Percentiles rank a stretch among this genome's conserved stretches.
These are phyloP conservation scores for Xylogone sp. DNA, from an alignment of 2,329 filamentous ascomycete species.

Conservation along the genomic window DNA sequence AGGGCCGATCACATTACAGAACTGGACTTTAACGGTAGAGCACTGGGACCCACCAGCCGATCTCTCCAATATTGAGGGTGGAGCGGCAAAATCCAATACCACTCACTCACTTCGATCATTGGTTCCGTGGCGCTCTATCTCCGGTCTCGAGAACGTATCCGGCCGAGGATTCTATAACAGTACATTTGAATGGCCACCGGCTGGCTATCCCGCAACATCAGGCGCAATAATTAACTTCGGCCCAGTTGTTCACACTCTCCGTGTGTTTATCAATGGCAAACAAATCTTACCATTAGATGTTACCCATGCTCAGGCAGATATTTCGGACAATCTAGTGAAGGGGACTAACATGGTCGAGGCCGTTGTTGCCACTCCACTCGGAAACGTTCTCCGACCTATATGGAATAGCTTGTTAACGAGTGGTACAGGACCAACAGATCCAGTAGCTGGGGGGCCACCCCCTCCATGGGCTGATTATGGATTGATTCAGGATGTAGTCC, in stretches of 20 bases:
- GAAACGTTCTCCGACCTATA: slow-evolving; percentile 2
- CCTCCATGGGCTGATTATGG: background rate
- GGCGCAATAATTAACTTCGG: slow-evolving; percentile 8
- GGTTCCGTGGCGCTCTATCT: slow-evolving; percentile 31
- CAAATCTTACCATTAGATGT: slow-evolving; percentile 3
- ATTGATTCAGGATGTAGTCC: background rate
- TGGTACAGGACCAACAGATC: background rate
- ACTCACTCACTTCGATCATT: slow-evolving; percentile 27
- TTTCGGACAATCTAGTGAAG: slow-evolving; percentile 3
- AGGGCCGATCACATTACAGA: slow-evolving; percentile 20
- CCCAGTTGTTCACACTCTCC: slow-evolving; percentile 2
- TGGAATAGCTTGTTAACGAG: slow-evolving; percentile 1
- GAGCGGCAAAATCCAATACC: slow-evolving; percentile 24
- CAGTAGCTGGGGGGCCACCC: background rate
- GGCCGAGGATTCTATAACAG: slow-evolving; percentile 32
- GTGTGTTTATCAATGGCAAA: slow-evolving; percentile 7
- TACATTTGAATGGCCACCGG: slow-evolving; percentile 22
- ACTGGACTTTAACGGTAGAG: slow-evolving; percentile 34
- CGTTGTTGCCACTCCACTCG: slow-evolving; percentile 3
- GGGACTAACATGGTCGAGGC: slow-evolving; percentile 7
- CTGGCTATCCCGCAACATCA: slow-evolving; percentile 11
- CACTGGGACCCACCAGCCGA: slow-evolving; percentile 35
- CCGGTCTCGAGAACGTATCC: slow-evolving; percentile 24
- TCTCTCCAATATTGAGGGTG: slow-evolving; percentile 20
- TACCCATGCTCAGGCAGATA: slow-evolving; percentile 5